Evolutionary conservation across 2,329 filamentous ascomycete genomes (phyloP).

Genomic region (Nemania serpens): DNA sequence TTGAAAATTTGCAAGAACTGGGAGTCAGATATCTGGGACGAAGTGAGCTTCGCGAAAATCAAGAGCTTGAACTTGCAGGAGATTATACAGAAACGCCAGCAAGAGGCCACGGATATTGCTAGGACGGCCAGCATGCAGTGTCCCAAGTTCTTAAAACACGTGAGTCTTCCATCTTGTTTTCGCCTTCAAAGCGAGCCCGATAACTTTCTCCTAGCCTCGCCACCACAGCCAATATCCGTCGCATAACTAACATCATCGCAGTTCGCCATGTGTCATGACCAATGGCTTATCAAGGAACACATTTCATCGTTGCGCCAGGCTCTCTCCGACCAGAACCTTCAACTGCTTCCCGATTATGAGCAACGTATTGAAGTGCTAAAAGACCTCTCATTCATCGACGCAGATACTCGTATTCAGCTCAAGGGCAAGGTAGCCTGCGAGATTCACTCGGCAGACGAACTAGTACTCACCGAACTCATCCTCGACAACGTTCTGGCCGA

Average conservation of each 20-base stretch:
- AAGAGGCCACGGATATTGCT: constrained; percentile 66
- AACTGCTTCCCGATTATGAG: constrained; percentile 94
- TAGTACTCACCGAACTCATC: constrained; percentile 93
- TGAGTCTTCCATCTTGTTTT: constrained; percentile 53
- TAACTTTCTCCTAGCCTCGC: not conserved
- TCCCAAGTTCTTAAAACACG: constrained; percentile 82
- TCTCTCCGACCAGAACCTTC: constrained; percentile 95
- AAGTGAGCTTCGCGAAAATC: constrained; percentile 80
- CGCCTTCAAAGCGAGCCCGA: not conserved
- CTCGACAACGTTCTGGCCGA: constrained; percentile 95
- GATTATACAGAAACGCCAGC: constrained; percentile 71
- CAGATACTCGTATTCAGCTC: constrained; percentile 82
- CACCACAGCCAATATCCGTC: too few relatives aligned
- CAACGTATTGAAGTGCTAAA: constrained; percentile 91
- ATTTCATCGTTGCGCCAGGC: constrained; percentile 85
- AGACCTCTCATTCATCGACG: constrained; percentile 90
- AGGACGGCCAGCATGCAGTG: constrained; percentile 71
- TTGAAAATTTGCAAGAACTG: constrained; percentile 73
- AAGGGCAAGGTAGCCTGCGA: constrained; percentile 99
- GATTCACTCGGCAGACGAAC: constrained; percentile 94
- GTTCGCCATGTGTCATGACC: constrained; percentile 95
- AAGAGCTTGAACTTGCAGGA: constrained; percentile 84
- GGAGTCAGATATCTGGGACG: constrained; percentile 77
- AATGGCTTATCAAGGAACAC: constrained; percentile 95
- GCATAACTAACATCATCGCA: constrained; percentile 43